Base-by-base conservation (phyloP, 2,329 filamentous ascomycete genomes). In the Sporothrix brunneoviolacea region DNA sequence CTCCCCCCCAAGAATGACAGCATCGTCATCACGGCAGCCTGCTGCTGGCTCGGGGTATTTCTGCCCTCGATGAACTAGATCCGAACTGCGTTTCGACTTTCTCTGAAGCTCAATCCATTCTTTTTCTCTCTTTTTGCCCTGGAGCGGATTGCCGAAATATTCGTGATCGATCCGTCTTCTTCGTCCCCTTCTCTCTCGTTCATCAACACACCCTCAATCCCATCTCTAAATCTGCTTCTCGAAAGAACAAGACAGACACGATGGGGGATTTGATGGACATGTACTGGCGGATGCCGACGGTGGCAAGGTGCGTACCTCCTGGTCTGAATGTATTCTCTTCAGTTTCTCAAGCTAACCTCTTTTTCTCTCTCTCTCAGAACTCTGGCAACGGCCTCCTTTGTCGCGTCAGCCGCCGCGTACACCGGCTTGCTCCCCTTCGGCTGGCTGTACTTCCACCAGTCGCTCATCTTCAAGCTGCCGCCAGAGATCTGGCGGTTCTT, bases 301-400 rank as follows among this genome's bases (percentile, higher is more conserved):
- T 74, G 48, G 64, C 71, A 42, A 68, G 70, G 70, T 72, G 61
- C 54, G 66, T 53, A 43, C n/a, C 22, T 35, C 37, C 13, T 9
- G 4, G 8, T 8, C 22, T 44, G 41, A 22, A 40, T 37, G 45
- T 37, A 18, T 16, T 15, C 22, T 8, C 13, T 12, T 42, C n/a
- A n/a, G n/a, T 1, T 3, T 27, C 18, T 37, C 16, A 8, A 2
- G n/a, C 36, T 52, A 22, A 42, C 48, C 12, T 19, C 30, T 15
- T 42, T 27, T 19, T 28, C 16, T 5, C 6, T 5, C 24, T 37
- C 15, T 16, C 28, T 49, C 67, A 89, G 86, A 71, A 86, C 82
- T 50, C 69, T 89, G 55, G 80, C 84, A 60, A 79, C 80, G 50
- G 72, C 77, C 45, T 76, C 84, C 47, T 75, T 88, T 57, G 64